phyloP scores from a whole-genome alignment of 108 stramenopile species.

The Discostella stelligeroides region DNA sequence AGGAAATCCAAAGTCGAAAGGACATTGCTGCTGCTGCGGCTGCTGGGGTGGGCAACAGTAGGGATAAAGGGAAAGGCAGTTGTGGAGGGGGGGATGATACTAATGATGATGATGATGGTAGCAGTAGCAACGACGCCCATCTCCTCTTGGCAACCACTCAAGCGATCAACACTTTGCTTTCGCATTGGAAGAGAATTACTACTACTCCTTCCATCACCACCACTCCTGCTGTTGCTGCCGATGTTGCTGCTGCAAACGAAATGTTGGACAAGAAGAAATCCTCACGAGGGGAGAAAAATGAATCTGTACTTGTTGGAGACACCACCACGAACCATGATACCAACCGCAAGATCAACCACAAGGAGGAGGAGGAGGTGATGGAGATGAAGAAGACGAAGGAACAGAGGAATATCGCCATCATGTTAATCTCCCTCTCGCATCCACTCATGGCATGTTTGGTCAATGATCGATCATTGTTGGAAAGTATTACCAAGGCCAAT shows the following conservation, averaged over 20 bases:
- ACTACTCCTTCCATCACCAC: not conserved
- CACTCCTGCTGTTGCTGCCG: not conserved
- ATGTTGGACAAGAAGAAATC: too few species aligned
- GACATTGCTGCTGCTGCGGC: too few species aligned
- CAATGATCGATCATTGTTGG: slow-evolving; percentile 32
- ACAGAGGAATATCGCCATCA: slow-evolving; percentile 7
- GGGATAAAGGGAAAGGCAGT: not conserved
- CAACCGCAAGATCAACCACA: not conserved
- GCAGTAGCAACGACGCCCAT: slow-evolving; percentile 32
- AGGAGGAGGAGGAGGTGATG: not conserved
- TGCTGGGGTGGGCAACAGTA: not conserved
- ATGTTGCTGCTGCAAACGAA: too few species aligned
- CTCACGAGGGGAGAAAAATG: too few species aligned
- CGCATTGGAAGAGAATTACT: slow-evolving; percentile 12
- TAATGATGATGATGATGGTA: not conserved
- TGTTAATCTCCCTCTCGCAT: slow-evolving; percentile 29
- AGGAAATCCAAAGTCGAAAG: too few species aligned
- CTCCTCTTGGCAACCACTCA: slow-evolving; percentile 43
- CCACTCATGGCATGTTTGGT: slow-evolving; percentile 23
- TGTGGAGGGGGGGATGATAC: not conserved
- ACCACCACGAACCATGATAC: too few species aligned
- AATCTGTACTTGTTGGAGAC: too few species aligned
- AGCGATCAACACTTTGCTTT: slow-evolving; percentile 37
- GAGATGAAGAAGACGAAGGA: not conserved
- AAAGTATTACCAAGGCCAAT: slow-evolving; percentile 41